Conservation (phyloP, 2,329 filamentous ascomycete species). For the Fusarium sp. region DNA sequence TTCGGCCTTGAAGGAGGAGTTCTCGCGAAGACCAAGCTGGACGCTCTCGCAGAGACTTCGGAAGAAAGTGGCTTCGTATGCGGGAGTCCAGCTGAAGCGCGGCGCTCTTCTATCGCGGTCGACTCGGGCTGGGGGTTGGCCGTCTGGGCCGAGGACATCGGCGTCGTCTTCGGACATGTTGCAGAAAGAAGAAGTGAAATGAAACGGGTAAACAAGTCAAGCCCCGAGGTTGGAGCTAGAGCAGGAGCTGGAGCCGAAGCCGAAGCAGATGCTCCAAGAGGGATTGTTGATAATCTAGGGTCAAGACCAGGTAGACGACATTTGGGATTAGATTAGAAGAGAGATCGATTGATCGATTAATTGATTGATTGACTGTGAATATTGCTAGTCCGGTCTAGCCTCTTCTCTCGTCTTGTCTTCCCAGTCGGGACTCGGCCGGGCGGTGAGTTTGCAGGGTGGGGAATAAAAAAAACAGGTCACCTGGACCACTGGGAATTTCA, state of each 20-base stretch:
- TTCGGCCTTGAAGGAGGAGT: slow-evolving; percentile 71
- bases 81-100: slow-evolving; percentile 70
- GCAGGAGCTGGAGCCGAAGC: too few relatives aligned
- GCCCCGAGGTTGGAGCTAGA: slow-evolving; percentile 29
- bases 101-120: slow-evolving; percentile 60
- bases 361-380: too few relatives aligned
- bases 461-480: slow-evolving; percentile 42
- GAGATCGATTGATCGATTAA: slow-evolving; percentile 4
- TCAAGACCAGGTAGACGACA: neutral
- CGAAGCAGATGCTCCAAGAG: slow-evolving; percentile 37
- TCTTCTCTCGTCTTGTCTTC: slow-evolving; percentile 14
- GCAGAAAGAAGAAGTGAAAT: slow-evolving; percentile 5
- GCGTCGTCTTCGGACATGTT: slow-evolving; percentile 56
- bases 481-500: slow-evolving; percentile 46
- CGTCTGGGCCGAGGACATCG: slow-evolving; percentile 54
- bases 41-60: slow-evolving; percentile 71
- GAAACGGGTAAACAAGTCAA: neutral
- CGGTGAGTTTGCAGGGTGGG: slow-evolving; percentile 45
- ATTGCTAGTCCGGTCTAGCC: neutral
- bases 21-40: slow-evolving; percentile 66
- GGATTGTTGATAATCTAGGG: neutral
- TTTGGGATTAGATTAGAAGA: slow-evolving; percentile 3
- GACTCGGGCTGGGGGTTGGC: slow-evolving; percentile 50
- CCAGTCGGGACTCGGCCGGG: slow-evolving; percentile 45
- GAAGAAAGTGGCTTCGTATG: slow-evolving; percentile 72